Base-by-base conservation (phyloP, 2,329 filamentous ascomycete species). In the Penicillium sp. region DNA sequence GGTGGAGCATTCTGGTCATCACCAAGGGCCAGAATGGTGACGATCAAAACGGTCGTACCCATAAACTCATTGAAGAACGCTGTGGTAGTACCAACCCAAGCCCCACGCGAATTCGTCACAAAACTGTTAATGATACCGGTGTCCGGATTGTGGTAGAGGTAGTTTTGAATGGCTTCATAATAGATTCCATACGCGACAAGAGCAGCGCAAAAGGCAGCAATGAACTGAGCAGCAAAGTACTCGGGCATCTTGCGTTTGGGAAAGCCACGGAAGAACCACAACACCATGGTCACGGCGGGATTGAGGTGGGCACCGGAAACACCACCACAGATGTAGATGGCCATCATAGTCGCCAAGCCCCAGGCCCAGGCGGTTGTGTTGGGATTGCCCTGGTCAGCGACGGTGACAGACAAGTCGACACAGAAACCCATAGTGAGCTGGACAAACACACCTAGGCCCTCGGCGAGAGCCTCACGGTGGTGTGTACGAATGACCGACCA, bases 301-400 rank as follows among this genome's bases (percentile, higher is more conserved):
- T 79, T 79, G 18, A 79, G 68, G 51, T 79, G 77, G 3, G 76
- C 78, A 50, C 78, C 77, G 5, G 77, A 79, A 18, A 79, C 73
- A 52, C 77, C 78, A 73, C 77, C 77, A 20, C 74, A 76, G 35
- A 79, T 74, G 56, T 79, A 79, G 59, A 80, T 78, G 10, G 69
- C 78, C 32, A 78, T 71, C 79, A 84, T 85, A 22, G 78, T 77
- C 1, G 79, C 81, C 14, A 84, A 72, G 2, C 82, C 82, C 82
- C 82, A 85, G 5, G 77, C 74, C 74, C 72, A 78, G 26, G 69
- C 66, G 3, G 76, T 74, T 10, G 77, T 76, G 58, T 76, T 74
- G 4, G 77, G 76, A 32, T 78, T 81, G 2, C 74, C 75, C 1
- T 71, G 65, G 18, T 66, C 58, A 22, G 69, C 68, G 14, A 71